phyloP scores from a whole-genome alignment of 1,139 yeast genomes.

The Geotrichum carabidarum region DNA sequence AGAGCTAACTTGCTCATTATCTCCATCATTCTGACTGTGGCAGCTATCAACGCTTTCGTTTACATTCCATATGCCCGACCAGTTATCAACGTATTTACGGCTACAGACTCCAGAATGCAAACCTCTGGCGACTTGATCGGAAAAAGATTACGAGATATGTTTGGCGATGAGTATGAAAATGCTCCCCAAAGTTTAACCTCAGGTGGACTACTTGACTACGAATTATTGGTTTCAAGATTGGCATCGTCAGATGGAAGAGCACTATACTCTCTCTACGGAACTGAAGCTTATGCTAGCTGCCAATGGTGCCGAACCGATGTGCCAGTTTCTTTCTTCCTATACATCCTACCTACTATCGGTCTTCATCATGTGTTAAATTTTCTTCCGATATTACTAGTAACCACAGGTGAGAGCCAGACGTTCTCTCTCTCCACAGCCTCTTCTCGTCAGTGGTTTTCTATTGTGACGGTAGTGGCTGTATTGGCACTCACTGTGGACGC shows the following conservation, averaged over 20 bases:
- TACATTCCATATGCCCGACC: conserved; percentile 2
- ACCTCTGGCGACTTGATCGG: conserved; percentile 26
- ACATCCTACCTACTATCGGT: conserved; percentile 23
- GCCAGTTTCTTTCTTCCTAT: conserved; percentile 23
- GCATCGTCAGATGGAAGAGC: conserved; percentile 24
- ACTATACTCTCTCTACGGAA: conserved; percentile 29
- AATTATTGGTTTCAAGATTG: conserved; percentile 24
- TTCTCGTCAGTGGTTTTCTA: conserved; percentile 23
- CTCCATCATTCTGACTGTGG: not conserved
- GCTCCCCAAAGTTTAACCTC: conserved; percentile 1
- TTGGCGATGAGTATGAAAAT: conserved; percentile 13
- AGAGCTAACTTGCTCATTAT: conserved; percentile 1
- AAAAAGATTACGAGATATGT: conserved; percentile 20
- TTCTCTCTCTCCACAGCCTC: conserved; percentile 12
- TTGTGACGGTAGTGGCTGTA: conserved; percentile 3
- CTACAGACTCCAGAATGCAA: conserved; percentile 26
- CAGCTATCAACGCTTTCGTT: not conserved
- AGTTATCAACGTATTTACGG: conserved; percentile 21
- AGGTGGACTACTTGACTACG: conserved; percentile 11
- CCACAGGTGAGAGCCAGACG: conserved; percentile 17
- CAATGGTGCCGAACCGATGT: conserved; percentile 27
- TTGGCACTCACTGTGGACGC: conserved; percentile 9
- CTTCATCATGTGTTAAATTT: conserved; percentile 26
- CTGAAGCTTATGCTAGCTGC: conserved; percentile 26
- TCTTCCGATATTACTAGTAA: conserved; percentile 23